A percentile compares a stretch with the other conserved stretches of the same genome.
phyloP scores from a whole-genome alignment of 2,329 filamentous ascomycete species.

The Fusarium sp. region DNA sequence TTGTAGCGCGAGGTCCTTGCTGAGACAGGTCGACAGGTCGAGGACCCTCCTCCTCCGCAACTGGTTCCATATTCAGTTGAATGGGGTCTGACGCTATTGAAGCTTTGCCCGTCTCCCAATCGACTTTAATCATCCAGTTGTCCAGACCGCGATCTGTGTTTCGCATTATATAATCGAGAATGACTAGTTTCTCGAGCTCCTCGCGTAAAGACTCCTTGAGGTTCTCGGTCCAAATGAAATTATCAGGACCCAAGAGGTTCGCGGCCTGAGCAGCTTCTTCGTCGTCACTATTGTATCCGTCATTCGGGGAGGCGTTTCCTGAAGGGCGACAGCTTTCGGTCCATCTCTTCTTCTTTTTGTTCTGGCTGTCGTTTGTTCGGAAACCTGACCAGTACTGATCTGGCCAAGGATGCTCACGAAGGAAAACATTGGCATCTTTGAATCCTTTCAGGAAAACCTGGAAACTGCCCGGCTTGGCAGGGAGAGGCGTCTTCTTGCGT shows the following conservation, averaged over 20 bases:
- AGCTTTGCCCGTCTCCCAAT: constrained; percentile 83
- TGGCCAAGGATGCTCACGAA: constrained; percentile 96
- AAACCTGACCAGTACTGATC: constrained; percentile 83
- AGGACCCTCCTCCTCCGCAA: constrained; percentile 60
- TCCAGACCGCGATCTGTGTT: constrained; percentile 97
- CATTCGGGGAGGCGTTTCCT: constrained; percentile 62
- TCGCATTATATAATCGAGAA: constrained; percentile 98
- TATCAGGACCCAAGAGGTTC: constrained; percentile 62
- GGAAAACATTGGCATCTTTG: constrained; percentile 95
- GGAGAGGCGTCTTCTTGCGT: constrained; percentile 85
- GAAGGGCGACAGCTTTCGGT: constrained; percentile 82
- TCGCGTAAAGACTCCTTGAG: constrained; percentile 94
- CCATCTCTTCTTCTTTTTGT: constrained; percentile 72
- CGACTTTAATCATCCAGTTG: constrained; percentile 99
- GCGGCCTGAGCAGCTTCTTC: constrained; percentile 62
- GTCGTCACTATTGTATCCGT: constrained; percentile 73
- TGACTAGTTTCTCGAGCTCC: constrained; percentile 95
- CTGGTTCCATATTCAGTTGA: constrained; percentile 70
- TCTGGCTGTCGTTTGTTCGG: constrained; percentile 73
- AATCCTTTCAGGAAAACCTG: constrained; percentile 97
- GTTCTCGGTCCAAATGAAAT: constrained; percentile 86
- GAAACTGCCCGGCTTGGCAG: constrained; percentile 93
- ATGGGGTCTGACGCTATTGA: constrained; percentile 86
- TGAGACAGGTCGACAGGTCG: constrained; percentile 69
- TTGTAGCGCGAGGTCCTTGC: constrained; percentile 54